Percentiles rank a stretch among this genome's conserved stretches.
Evolutionary conservation across 208 protist genomes (phyloP).

Genomic region (Acanthamoeba castellanii): DNA sequence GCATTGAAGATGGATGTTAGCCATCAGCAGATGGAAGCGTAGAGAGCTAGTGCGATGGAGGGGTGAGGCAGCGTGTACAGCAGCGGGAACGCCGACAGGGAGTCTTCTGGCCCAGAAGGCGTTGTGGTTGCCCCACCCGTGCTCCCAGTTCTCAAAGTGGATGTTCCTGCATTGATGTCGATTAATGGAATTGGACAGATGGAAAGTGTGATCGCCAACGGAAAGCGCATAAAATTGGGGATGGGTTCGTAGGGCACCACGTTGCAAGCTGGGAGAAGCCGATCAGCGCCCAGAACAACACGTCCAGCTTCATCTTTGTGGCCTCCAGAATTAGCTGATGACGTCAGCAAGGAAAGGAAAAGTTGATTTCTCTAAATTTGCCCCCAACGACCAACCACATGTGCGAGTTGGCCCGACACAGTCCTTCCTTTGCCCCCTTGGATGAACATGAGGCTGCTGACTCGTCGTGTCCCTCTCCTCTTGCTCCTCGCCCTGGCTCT

Average conservation of each 20-base stretch:
- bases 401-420: no score
- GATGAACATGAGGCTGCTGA: no score
- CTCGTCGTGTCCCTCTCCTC: no score
- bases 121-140: slow-evolving; percentile 32
- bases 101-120: slow-evolving; percentile 36
- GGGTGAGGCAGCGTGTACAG: neutral
- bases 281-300: slow-evolving; percentile 11
- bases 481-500: no score
- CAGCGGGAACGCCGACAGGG: neutral
- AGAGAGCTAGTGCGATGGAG: no score
- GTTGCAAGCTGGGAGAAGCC: neutral
- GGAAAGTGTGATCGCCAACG: neutral
- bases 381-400: no score
- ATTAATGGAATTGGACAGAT: neutral
- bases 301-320: slow-evolving; percentile 42
- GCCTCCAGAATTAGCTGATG: no score
- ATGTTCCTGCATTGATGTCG: neutral
- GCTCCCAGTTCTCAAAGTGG: slow-evolving; percentile 4
- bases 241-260: neutral
- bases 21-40: neutral
- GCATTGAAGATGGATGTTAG: neutral
- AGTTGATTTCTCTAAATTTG: no score
- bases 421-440: no score
- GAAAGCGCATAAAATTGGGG: no score
- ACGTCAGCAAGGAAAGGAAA: no score